These are phyloP conservation scores for Termitomyces sp. DNA, from an alignment of 768 basidiomycete genomes.

Conservation along the genomic window DNA sequence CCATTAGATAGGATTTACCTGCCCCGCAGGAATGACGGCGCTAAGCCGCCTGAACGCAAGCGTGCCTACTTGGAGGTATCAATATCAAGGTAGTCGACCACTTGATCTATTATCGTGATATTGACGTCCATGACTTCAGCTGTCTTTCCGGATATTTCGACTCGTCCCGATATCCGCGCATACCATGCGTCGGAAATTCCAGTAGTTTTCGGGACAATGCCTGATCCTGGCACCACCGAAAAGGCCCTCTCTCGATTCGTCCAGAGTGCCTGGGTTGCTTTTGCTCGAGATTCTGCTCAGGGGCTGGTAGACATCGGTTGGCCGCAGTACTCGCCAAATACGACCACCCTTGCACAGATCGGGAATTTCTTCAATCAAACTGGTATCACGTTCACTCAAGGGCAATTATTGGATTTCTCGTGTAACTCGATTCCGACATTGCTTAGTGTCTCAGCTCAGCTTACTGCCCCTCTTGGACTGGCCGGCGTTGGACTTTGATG, in stretches of 20 bases:
- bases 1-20: constrained; percentile 19
- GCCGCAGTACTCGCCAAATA: constrained; percentile 19
- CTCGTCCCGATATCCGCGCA: constrained; percentile 26
- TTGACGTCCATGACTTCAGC: constrained; percentile 12
- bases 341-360: constrained; percentile 13
- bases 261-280: constrained; percentile 35
- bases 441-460: background rate
- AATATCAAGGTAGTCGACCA: constrained; percentile 19
- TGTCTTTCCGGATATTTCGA: constrained; percentile 31
- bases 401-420: constrained; percentile 11
- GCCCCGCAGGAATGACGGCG: constrained; percentile 22
- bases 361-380: constrained; percentile 13
- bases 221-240: constrained; percentile 16
- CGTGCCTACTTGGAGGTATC: constrained; percentile 16
- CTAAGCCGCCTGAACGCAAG: constrained; percentile 22
- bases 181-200: constrained; percentile 35
- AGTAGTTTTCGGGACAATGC: constrained; percentile 31
- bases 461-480: constrained; percentile 2
- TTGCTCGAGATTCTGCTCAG: constrained; percentile 30
- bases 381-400: constrained; percentile 10
- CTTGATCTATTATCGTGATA: background rate
- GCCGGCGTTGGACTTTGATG: background rate
- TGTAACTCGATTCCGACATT: constrained; percentile 8
- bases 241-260: constrained; percentile 26
- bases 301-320: constrained; percentile 23